Percentiles rank a stretch among this genome's conserved stretches.
These are phyloP conservation scores for Aspergillus floridensis DNA, from an alignment of 2,329 filamentous ascomycete species.

Conservation along the genomic window DNA sequence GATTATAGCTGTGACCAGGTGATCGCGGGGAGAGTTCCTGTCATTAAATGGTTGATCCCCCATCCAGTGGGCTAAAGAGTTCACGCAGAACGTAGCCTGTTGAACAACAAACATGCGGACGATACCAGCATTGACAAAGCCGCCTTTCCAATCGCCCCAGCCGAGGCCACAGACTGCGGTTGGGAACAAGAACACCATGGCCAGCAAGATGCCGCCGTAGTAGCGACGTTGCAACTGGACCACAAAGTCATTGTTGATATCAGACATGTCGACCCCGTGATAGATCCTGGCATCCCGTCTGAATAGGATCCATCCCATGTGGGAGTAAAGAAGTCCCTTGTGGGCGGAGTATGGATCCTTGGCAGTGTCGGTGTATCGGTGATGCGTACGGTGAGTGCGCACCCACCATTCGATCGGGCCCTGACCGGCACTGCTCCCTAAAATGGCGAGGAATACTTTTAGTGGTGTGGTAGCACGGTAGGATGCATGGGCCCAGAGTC, in stretches of 20 bases:
- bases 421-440: no score
- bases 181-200: slow-evolving; percentile 66
- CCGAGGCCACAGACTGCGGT: slow-evolving; percentile 69
- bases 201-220: not conserved
- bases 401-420: slow-evolving; percentile 79
- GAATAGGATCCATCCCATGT: no score
- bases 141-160: slow-evolving; percentile 77
- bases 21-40: slow-evolving; percentile 82
- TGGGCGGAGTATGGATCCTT: slow-evolving; percentile 85
- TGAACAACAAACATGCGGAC: slow-evolving; percentile 83
- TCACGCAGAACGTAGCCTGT: slow-evolving; percentile 90
- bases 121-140: slow-evolving; percentile 79
- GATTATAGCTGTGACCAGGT: slow-evolving; percentile 77
- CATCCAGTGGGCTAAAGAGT: slow-evolving; percentile 84
- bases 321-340: slow-evolving; percentile 73
- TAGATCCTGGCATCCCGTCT: no score
- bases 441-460: slow-evolving; percentile 58
- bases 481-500: slow-evolving; percentile 78
- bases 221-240: slow-evolving; percentile 5
- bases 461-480: slow-evolving; percentile 72
- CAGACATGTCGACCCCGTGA: not conserved
- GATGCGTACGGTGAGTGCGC: slow-evolving; percentile 77
- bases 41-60: slow-evolving; percentile 89
- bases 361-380: slow-evolving; percentile 84
- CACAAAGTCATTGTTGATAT: slow-evolving; percentile 2